Conservation (phyloP, 2,329 filamentous ascomycete genomes). For the Xylaria sp. region DNA sequence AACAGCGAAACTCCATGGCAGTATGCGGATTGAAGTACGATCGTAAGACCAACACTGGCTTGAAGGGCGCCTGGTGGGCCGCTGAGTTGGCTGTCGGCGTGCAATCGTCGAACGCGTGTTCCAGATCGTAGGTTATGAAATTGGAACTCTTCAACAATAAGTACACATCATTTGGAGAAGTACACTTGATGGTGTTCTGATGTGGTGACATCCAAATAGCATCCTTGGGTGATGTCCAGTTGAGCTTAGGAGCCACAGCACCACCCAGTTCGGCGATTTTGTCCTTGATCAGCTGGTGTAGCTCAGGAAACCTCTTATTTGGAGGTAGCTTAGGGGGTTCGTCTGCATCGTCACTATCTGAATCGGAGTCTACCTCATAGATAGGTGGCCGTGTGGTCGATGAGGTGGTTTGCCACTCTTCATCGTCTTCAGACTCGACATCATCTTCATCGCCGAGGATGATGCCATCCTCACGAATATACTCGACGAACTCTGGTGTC, state of each 20-base stretch:
- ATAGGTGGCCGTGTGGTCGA: slow-evolving; percentile 48
- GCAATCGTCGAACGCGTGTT: slow-evolving; percentile 89
- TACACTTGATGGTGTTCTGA: slow-evolving; percentile 91
- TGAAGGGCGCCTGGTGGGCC: slow-evolving; percentile 59
- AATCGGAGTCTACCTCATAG: slow-evolving; percentile 59
- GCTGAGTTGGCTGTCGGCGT: slow-evolving; percentile 52
- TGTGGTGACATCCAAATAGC: slow-evolving; percentile 89
- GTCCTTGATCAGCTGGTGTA: slow-evolving; percentile 79
- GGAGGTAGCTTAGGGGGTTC: slow-evolving; percentile 57
- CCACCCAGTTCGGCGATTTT: slow-evolving; percentile 86
- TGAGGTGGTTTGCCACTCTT: slow-evolving; percentile 62
- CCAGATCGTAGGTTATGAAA: slow-evolving; percentile 92
- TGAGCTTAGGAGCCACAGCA: slow-evolving; percentile 89
- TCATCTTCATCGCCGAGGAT: slow-evolving; percentile 81
- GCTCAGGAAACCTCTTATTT: slow-evolving; percentile 71
- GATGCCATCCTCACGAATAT: slow-evolving; percentile 93
- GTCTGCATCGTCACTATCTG: slow-evolving; percentile 64
- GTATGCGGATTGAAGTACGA: slow-evolving; percentile 91
- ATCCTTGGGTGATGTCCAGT: slow-evolving; percentile 97
- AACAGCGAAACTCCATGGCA: slow-evolving; percentile 93
- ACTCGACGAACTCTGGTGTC: slow-evolving; percentile 78
- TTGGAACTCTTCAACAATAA: slow-evolving; percentile 93
- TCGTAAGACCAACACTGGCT: slow-evolving; percentile 84
- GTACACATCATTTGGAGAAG: slow-evolving; percentile 89
- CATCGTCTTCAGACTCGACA: slow-evolving; percentile 62